Evolutionary conservation across 805 yeast species (phyloP).

Genomic region (Sporopachydermia lactativora): DNA sequence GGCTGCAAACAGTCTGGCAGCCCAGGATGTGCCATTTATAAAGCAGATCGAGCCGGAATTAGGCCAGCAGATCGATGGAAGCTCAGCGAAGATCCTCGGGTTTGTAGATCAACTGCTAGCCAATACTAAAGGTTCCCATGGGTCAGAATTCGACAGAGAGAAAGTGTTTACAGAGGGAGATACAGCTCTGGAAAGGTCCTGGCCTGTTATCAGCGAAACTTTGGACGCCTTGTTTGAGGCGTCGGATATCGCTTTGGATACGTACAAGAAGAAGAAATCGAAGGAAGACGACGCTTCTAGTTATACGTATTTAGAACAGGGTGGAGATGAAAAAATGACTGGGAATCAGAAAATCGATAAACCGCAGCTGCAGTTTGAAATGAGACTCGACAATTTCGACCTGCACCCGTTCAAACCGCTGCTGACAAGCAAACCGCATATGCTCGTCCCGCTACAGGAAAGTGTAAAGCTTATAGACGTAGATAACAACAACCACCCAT

Average conservation of each 20-base stretch:
- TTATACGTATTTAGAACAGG: conserved; percentile 10
- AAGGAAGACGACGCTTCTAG: conserved; percentile 8
- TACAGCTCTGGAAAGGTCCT: conserved; percentile 27
- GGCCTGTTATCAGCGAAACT: conserved; percentile 49
- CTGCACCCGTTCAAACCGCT: conserved; percentile 65
- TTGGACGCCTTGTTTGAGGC: conserved; percentile 67
- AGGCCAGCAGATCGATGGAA: conserved; percentile 23
- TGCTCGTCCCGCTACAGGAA: conserved; percentile 41
- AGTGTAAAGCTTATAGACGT: conserved; percentile 24
- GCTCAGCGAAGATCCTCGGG: conserved; percentile 28
- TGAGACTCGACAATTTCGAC: conserved; percentile 54
- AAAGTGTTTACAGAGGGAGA: conserved; percentile 12
- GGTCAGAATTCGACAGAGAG: conserved; percentile 17
- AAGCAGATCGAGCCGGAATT: conserved; percentile 41
- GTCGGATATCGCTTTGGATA: conserved; percentile 56
- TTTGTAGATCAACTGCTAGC: conserved; percentile 32
- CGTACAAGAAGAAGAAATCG: conserved; percentile 15
- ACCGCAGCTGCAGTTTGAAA: conserved; percentile 54
- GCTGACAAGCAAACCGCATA: conserved; percentile 58
- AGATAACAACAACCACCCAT: conserved; percentile 22
- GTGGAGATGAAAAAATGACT: conserved; percentile 26
- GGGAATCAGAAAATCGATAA: conserved; percentile 27
- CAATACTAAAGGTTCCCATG: conserved; percentile 13
- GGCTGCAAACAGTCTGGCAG: conserved; percentile 53
- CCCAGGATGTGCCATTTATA: conserved; percentile 72